Evolutionary conservation across 2,329 filamentous ascomycete species (phyloP).

Genomic region (Hirsutella rhossiliensis): DNA sequence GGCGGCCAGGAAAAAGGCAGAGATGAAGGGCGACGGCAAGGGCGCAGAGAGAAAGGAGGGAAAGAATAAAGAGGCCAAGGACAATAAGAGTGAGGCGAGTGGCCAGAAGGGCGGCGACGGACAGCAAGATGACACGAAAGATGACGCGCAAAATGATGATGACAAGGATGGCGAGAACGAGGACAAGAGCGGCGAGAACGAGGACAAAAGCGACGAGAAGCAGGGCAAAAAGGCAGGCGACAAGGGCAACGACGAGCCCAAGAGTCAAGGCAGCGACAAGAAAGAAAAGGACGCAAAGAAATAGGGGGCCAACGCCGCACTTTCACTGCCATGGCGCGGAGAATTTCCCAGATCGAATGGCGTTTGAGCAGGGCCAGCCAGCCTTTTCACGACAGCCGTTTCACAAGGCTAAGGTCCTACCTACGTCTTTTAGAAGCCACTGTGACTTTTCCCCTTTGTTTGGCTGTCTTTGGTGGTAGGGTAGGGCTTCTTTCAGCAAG

Average conservation of each 20-base stretch:
- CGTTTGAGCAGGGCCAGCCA: too few relatives aligned
- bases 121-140: constrained; percentile 6
- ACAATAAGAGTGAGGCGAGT: constrained; percentile 6
- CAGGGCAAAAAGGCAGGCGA: neutral
- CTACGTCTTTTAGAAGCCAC: too few relatives aligned
- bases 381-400: too few relatives aligned
- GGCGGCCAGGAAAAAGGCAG: constrained; percentile 16
- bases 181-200: constrained; percentile 2
- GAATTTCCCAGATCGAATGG: too few relatives aligned
- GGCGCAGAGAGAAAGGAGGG: constrained; percentile 11
- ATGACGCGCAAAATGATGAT: constrained; percentile 3
- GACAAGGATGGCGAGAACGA: constrained; percentile 6
- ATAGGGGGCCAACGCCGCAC: neutral
- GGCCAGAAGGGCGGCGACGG: constrained; percentile 8
- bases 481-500: too few relatives aligned
- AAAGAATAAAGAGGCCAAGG: constrained; percentile 13
- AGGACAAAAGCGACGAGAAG: constrained; percentile 5
- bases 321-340: neutral
- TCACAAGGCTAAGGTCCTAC: too few relatives aligned
- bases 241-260: neutral
- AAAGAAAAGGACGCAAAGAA: neutral
- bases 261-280: neutral
- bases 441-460: too few relatives aligned
- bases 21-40: constrained; percentile 13
- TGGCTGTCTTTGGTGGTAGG: too few relatives aligned